Conservation (phyloP, 192 early-diverging fungal species). For the Spizellomyces punctatus region DNA sequence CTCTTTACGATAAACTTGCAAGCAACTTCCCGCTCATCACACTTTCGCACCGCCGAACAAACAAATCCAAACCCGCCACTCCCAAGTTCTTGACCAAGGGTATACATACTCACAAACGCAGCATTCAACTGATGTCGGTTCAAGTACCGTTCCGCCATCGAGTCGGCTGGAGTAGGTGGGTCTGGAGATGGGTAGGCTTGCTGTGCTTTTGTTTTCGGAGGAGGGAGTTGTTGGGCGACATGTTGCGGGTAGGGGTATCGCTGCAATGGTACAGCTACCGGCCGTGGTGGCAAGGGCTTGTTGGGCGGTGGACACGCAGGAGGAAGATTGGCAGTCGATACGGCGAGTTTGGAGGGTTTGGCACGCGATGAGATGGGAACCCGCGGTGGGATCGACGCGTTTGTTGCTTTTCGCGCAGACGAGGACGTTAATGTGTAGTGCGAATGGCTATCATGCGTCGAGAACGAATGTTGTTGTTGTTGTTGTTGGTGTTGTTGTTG, state of each 20-base stretch:
- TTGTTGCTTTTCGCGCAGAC: neutral
- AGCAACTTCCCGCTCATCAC: conserved; percentile 40
- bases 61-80: conserved; percentile 81
- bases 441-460: neutral
- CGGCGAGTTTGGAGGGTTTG: conserved; percentile 1
- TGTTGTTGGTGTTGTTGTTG: neutral
- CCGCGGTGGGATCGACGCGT: conserved; percentile 1
- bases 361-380: neutral
- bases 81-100: conserved; percentile 61
- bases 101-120: conserved; percentile 20
- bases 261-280: neutral
- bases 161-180: neutral
- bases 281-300: conserved; percentile 17
- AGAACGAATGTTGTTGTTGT: neutral
- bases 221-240: neutral
- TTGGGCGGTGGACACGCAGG: conserved; percentile 18
- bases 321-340: conserved; percentile 13
- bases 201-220: conserved; percentile 1
- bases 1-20: conserved; percentile 57
- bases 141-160: conserved; percentile 21
- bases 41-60: conserved; percentile 49
- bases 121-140: conserved; percentile 4
- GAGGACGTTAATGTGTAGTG: neutral
- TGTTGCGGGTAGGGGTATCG: neutral
- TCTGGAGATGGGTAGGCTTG: conserved; percentile 26